Conservation (phyloP, 1,284 basidiomycete genomes). For the Melampsora americana region DNA sequence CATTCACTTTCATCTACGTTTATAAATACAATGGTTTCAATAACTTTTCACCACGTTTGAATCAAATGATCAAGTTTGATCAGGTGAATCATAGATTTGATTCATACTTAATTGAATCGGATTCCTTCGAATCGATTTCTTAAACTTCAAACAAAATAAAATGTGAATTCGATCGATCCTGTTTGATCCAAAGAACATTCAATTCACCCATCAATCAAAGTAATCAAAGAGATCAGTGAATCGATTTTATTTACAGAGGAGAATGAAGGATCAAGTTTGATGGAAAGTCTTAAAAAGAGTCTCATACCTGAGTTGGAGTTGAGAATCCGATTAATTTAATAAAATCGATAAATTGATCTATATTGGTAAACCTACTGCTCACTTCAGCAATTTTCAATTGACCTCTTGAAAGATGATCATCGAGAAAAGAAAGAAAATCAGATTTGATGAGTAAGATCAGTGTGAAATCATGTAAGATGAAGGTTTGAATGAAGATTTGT, state of each 20-base stretch:
- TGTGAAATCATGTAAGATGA: background rate
- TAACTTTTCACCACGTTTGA: slow-evolving; percentile 62
- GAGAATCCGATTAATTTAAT: slow-evolving; percentile 76
- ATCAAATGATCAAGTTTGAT: slow-evolving; percentile 61
- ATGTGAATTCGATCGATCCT: slow-evolving; percentile 80
- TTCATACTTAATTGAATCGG: slow-evolving; percentile 53
- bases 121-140: slow-evolving; percentile 60
- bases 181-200: slow-evolving; percentile 30
- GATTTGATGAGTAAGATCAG: background rate
- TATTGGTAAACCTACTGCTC: slow-evolving; percentile 74
- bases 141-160: slow-evolving; percentile 83
- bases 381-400: slow-evolving; percentile 92
- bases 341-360: slow-evolving; percentile 71
- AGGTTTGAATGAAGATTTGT: slow-evolving; percentile 14
- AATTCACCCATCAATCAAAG: no score
- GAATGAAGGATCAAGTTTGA: no score
- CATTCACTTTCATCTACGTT: slow-evolving; percentile 67
- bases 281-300: no score
- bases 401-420: slow-evolving; percentile 56
- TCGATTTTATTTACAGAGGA: no score
- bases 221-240: no score
- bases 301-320: slow-evolving; percentile 67
- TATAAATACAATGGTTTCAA: slow-evolving; percentile 96
- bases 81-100: slow-evolving; percentile 60
- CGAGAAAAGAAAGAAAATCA: slow-evolving; percentile 6